Evolutionary conservation across 768 basidiomycete genomes (phyloP).

Genomic region (Pleurotus giganteus): DNA sequence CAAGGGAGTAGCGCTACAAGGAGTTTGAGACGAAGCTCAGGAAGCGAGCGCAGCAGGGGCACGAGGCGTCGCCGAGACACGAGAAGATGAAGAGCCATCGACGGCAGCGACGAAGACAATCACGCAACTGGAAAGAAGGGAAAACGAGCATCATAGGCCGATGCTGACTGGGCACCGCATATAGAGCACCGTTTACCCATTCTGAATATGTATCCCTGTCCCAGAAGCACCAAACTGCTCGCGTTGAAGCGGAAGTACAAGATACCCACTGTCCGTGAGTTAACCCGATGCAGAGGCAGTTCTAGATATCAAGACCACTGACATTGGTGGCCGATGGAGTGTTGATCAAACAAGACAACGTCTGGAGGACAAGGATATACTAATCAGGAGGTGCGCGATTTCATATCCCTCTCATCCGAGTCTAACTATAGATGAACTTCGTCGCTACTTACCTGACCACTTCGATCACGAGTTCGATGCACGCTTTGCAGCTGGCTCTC

Average conservation of each 20-base stretch:
- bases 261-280: neutral
- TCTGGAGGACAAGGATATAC: conserved; percentile 12
- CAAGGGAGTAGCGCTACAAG: too few relatives aligned
- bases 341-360: conserved; percentile 14
- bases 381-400: conserved; percentile 11
- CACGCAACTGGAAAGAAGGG: too few relatives aligned
- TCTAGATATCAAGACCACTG: conserved; percentile 11
- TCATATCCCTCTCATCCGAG: neutral
- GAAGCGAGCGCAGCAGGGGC: too few relatives aligned
- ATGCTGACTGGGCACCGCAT: too few relatives aligned
- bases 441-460: neutral
- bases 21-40: too few relatives aligned
- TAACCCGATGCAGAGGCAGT: neutral
- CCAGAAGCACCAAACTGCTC: conserved; percentile 1
- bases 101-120: too few relatives aligned
- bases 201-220: too few relatives aligned
- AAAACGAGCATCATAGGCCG: too few relatives aligned
- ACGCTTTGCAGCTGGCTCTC: conserved; percentile 15
- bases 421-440: neutral
- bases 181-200: too few relatives aligned
- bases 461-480: conserved; percentile 14
- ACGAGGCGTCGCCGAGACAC: too few relatives aligned
- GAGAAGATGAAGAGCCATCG: too few relatives aligned
- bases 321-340: conserved; percentile 14
- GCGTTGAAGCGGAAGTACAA: neutral